A percentile compares a stretch with the other conserved stretches of the same genome.
Evolutionary conservation across 768 basidiomycete genomes (phyloP).

Genomic region (Boletus subcaerulescens): DNA sequence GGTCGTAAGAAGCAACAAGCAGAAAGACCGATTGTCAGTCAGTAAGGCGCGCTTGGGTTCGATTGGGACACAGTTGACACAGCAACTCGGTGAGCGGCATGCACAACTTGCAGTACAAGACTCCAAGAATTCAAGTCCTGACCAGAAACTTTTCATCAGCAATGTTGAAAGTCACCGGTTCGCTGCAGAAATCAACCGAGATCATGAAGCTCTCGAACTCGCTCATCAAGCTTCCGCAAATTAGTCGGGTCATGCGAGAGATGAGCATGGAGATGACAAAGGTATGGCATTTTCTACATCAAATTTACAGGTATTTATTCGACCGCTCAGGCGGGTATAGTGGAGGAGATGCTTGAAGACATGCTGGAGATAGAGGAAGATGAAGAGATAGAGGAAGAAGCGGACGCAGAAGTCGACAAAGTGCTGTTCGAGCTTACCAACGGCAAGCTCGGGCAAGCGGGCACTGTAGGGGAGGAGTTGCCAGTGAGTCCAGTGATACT

Average conservation of each 20-base stretch:
- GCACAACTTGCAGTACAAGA: not conserved
- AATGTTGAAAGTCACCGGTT: constrained; percentile 95
- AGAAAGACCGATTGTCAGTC: constrained; percentile 88
- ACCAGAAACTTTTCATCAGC: constrained; percentile 47
- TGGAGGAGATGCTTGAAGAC: constrained; percentile 98
- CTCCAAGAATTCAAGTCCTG: not conserved
- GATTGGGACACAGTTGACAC: constrained; percentile 82
- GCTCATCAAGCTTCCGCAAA: constrained; percentile 87
- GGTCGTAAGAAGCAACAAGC: constrained; percentile 92
- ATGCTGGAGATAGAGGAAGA: constrained; percentile 90
- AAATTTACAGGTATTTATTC: constrained; percentile 3
- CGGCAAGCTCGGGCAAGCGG: constrained; percentile 89
- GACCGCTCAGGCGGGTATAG: constrained; percentile 79
- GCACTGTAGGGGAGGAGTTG: constrained; percentile 63
- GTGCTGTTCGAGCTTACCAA: constrained; percentile 93
- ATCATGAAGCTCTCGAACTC: constrained; percentile 98
- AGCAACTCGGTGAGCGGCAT: constrained; percentile 78
- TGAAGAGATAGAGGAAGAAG: constrained; percentile 93
- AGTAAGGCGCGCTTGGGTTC: constrained; percentile 92
- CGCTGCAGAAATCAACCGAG: constrained; percentile 95
- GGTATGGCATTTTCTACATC: constrained; percentile 42
- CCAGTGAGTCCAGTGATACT: constrained; percentile 55
- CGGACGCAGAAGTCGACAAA: constrained; percentile 96
- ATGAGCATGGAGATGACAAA: constrained; percentile 99
- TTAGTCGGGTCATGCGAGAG: constrained; percentile 90